Conservation (phyloP, 2,329 filamentous ascomycete genomes). For the Colletotrichum ledebouriae region DNA sequence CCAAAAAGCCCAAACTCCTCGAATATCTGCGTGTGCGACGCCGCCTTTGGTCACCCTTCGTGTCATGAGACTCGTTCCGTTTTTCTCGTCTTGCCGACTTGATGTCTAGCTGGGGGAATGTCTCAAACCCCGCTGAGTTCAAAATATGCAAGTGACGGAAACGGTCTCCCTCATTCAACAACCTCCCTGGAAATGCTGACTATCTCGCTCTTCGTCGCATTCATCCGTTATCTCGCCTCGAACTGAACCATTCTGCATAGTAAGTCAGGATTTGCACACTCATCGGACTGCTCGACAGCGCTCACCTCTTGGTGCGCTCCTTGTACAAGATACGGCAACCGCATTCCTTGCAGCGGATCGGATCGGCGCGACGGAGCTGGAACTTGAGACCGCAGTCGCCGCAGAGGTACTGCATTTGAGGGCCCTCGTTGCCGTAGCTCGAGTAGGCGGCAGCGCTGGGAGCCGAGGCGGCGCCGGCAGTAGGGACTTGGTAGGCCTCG, state of each 20-base stretch:
- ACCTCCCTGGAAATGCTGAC: background rate
- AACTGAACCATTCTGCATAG: conserved; percentile 92
- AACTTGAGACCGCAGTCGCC: conserved; percentile 88
- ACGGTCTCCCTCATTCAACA: background rate
- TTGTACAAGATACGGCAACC: conserved; percentile 97
- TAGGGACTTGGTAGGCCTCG: conserved; percentile 83
- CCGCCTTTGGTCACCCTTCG: background rate
- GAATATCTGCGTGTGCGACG: conserved; percentile 14
- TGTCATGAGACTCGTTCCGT: background rate
- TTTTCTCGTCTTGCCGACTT: background rate
- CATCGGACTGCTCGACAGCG: conserved; percentile 38
- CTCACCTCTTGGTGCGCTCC: conserved; percentile 95
- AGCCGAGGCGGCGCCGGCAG: conserved; percentile 60
- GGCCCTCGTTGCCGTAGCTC: conserved; percentile 60
- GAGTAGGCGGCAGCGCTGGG: conserved; percentile 59
- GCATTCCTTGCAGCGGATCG: conserved; percentile 91
- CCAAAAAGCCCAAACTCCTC: conserved; percentile 34
- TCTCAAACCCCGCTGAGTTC: background rate
- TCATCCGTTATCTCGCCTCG: conserved; percentile 78
- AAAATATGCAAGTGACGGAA: background rate
- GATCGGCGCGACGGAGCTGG: conserved; percentile 80
- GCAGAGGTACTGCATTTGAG: conserved; percentile 78
- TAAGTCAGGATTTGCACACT: conserved; percentile 43
- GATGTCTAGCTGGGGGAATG: background rate
- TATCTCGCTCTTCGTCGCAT: background rate